Evolutionary conservation across 345 rosid genomes (phyloP).

Genomic region (Erodium maritimum): DNA sequence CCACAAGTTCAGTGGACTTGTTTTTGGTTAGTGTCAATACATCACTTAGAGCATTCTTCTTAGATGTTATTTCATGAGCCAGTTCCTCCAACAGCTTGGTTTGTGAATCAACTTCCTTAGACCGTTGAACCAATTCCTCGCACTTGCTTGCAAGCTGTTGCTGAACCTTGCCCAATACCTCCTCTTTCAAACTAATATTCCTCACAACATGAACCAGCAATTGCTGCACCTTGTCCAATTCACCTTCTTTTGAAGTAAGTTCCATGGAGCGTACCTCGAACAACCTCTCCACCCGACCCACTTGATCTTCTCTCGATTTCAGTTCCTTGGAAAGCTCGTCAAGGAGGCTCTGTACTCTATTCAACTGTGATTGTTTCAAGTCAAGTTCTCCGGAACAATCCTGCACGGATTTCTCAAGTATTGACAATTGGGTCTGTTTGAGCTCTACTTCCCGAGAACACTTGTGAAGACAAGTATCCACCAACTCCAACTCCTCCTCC

Average conservation of each 20-base stretch:
- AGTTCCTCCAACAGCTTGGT: neutral
- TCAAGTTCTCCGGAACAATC: constrained; percentile 5
- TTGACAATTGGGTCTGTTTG: neutral
- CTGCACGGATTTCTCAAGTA: neutral
- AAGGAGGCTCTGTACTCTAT: neutral
- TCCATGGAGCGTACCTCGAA: neutral
- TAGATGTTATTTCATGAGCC: neutral
- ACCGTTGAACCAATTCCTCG: neutral
- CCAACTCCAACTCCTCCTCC: neutral
- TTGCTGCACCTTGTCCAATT: neutral
- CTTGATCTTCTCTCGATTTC: neutral
- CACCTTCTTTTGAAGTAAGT: neutral
- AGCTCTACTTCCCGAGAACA: neutral
- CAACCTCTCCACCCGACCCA: neutral
- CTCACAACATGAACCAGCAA: neutral
- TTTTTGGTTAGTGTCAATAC: neutral
- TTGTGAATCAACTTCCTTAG: neutral
- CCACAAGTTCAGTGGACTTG: neutral
- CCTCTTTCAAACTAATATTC: neutral
- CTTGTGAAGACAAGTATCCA: neutral
- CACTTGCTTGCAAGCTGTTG: neutral
- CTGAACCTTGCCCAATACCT: neutral
- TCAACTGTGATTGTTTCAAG: neutral
- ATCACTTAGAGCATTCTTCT: neutral
- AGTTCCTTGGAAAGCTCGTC: neutral